phyloP scores from a whole-genome alignment of 169 alveolate species.

The Cystoisospora suis region DNA sequence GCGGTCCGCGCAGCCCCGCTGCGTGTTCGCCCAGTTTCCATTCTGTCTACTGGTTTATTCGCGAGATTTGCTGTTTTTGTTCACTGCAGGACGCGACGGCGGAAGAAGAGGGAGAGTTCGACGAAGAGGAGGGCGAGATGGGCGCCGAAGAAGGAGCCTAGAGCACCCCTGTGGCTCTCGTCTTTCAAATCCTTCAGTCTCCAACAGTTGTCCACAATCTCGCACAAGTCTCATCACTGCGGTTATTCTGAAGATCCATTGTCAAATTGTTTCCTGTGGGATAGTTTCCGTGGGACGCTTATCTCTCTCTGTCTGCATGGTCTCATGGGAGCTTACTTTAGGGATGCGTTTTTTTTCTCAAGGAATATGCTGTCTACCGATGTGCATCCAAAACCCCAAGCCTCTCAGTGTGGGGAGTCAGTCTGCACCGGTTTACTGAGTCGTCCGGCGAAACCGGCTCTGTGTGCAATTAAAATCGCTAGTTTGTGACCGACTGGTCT shows the following conservation, averaged over 20 bases:
- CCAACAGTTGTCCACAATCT: not conserved
- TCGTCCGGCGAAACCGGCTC: no score
- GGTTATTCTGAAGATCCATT: not conserved
- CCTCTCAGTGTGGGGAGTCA: no score
- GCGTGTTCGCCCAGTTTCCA: not conserved
- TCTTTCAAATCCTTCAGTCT: not conserved
- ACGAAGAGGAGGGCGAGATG: conserved; percentile 69
- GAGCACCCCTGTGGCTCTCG: not conserved
- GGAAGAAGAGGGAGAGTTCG: conserved; percentile 73
- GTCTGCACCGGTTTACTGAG: no score
- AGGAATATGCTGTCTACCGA: no score
- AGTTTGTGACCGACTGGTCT: no score
- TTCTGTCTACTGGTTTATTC: not conserved
- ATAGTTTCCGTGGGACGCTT: no score
- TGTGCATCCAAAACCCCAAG: no score
- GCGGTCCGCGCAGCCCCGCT: no score
- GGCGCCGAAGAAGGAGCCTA: conserved; percentile 45
- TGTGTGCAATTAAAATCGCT: no score
- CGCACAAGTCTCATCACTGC: conserved; percentile 16
- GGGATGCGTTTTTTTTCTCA: not conserved
- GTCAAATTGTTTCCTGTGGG: conserved; percentile 4
- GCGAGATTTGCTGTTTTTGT: not conserved
- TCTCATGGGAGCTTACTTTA: no score
- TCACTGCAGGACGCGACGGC: conserved; percentile 82
- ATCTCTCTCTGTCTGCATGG: no score